Percentiles rank a stretch among this genome's conserved stretches.
phyloP scores from a whole-genome alignment of 352 stramenopile genomes.

The Phytopythium montanum region DNA sequence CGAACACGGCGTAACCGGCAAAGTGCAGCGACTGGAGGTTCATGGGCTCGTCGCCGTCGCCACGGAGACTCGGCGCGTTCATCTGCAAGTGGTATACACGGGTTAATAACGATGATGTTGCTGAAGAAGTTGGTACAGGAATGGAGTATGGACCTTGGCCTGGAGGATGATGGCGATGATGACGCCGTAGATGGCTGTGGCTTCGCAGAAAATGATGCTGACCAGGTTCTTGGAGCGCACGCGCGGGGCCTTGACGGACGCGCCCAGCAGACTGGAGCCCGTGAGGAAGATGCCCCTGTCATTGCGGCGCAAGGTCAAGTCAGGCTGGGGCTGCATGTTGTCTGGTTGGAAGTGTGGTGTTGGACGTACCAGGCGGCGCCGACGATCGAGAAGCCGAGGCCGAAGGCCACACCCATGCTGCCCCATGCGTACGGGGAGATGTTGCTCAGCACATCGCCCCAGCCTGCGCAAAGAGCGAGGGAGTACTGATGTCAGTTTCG shows the following conservation, averaged over 20 bases:
- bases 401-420: constrained; percentile 97
- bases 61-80: constrained; percentile 65
- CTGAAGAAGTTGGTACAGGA: background rate
- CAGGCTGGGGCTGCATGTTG: background rate
- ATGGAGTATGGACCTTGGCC: constrained; percentile 90
- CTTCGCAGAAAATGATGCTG: constrained; percentile 99
- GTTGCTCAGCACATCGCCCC: constrained; percentile 96
- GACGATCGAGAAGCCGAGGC: constrained; percentile 95
- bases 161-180: constrained; percentile 99
- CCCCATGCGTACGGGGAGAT: constrained; percentile 98
- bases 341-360: constrained; percentile 1
- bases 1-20: constrained; percentile 98
- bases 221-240: constrained; percentile 99
- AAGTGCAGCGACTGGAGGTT: constrained; percentile 90
- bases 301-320: background rate
- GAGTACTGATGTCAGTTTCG: background rate
- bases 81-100: constrained; percentile 28
- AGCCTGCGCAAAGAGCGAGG: constrained; percentile 36
- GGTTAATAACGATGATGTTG: background rate
- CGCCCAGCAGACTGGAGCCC: constrained; percentile 96
- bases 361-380: constrained; percentile 91
- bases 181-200: constrained; percentile 99
- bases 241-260: constrained; percentile 97
- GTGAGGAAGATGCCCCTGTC: constrained; percentile 90
- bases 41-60: constrained; percentile 60